Conservation (phyloP, 2,329 filamentous ascomycete species). For the Ascochyta koolunga region DNA sequence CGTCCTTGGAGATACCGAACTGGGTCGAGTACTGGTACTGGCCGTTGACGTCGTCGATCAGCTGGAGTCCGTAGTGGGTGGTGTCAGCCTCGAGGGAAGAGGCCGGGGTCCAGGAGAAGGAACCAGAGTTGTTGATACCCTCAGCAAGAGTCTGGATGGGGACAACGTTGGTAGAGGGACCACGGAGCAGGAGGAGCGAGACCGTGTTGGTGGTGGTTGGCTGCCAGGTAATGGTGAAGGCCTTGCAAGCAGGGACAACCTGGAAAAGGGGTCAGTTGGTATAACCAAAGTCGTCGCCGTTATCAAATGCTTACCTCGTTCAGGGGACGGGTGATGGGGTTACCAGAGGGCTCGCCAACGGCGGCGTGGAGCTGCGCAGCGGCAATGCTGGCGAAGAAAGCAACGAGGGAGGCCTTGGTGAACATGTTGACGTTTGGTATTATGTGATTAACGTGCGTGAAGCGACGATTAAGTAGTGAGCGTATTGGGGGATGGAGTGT, state of each 20-base stretch:
- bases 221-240: constrained; percentile 65
- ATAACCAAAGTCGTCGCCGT: too few relatives aligned
- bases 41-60: constrained; percentile 65
- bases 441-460: constrained; percentile 37
- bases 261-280: constrained; percentile 17
- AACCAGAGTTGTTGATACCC: constrained; percentile 62
- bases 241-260: constrained; percentile 61
- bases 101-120: constrained; percentile 61
- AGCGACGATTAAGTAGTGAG: constrained; percentile 25
- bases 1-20: constrained; percentile 63
- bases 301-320: constrained; percentile 50
- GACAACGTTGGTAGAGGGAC: constrained; percentile 61
- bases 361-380: constrained; percentile 40
- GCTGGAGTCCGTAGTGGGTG: constrained; percentile 65
- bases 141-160: constrained; percentile 57
- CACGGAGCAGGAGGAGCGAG: constrained; percentile 66
- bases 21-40: constrained; percentile 66
- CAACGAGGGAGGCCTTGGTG: constrained; percentile 50
- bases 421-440: constrained; percentile 41
- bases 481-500: constrained; percentile 10
- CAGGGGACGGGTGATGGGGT: constrained; percentile 60
- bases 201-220: constrained; percentile 57
- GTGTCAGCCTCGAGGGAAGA: constrained; percentile 54
- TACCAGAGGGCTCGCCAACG: constrained; percentile 52
- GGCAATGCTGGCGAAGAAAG: constrained; percentile 61